Evolutionary conservation across 768 basidiomycete genomes (phyloP).

Genomic region (Pholiota conissans): DNA sequence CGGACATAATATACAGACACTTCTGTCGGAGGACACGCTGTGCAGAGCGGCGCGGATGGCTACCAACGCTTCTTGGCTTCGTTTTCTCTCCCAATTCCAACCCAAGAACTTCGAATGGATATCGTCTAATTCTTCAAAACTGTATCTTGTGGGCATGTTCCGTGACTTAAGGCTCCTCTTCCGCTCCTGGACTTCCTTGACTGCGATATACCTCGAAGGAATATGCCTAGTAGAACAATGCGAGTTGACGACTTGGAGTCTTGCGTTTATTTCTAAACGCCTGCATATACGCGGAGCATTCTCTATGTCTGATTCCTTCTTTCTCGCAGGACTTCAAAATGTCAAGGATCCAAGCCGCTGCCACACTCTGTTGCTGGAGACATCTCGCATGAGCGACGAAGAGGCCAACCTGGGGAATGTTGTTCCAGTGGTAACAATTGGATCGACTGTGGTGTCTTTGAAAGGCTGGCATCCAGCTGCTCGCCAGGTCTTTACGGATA

Average conservation of each 20-base stretch:
- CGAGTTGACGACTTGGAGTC: slow-evolving; percentile 3
- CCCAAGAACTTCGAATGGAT: slow-evolving; percentile 21
- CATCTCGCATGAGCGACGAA: not conserved
- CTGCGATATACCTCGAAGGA: slow-evolving; percentile 15
- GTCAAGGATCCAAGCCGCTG: not conserved
- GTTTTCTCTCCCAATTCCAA: slow-evolving; percentile 15
- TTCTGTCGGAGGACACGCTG: slow-evolving; percentile 12
- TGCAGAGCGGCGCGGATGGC: slow-evolving; percentile 1
- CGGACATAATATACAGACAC: slow-evolving; percentile 1
- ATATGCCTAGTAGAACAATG: slow-evolving; percentile 16
- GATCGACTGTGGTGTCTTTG: slow-evolving; percentile 7
- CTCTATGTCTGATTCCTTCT: not conserved
- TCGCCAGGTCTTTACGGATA: slow-evolving; percentile 2
- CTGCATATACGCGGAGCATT: slow-evolving; percentile 10
- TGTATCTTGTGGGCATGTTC: slow-evolving; percentile 13
- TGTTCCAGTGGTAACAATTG: slow-evolving; percentile 8
- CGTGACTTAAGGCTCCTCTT: slow-evolving; percentile 11
- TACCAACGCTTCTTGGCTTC: slow-evolving; percentile 10
- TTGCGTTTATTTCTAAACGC: slow-evolving; percentile 10
- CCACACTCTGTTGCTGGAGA: slow-evolving; percentile 4
- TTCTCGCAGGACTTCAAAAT: slow-evolving; percentile 1
- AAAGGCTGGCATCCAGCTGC: slow-evolving; percentile 7
- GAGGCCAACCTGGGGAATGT: not conserved
- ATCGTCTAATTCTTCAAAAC: slow-evolving; percentile 1
- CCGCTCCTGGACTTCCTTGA: slow-evolving; percentile 13